These are phyloP conservation scores for Tulasnella sp. DNA, from an alignment of 768 basidiomycete genomes.

Conservation along the genomic window DNA sequence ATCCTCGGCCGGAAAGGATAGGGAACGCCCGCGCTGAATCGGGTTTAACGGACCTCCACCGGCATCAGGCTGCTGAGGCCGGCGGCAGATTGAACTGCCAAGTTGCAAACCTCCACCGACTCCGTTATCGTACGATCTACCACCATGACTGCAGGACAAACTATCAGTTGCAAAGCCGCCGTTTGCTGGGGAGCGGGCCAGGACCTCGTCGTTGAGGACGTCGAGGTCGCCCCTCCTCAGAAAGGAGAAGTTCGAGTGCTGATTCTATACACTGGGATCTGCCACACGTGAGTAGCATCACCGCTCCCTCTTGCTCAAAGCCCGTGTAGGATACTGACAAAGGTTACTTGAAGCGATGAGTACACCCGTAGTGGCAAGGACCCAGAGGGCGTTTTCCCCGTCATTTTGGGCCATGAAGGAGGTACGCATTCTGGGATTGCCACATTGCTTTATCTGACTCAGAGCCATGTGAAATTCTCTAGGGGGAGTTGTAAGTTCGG, in stretches of 20 bases:
- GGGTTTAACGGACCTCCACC: slow-evolving; percentile 11
- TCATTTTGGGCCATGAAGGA: slow-evolving; percentile 93
- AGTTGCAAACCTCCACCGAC: background rate
- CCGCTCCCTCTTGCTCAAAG: no score
- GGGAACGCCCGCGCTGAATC: background rate
- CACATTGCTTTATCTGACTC: background rate
- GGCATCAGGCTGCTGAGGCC: background rate
- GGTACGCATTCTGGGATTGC: slow-evolving; percentile 67
- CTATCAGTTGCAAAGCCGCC: slow-evolving; percentile 83
- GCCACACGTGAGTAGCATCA: slow-evolving; percentile 61
- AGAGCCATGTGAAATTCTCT: background rate
- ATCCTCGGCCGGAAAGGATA: slow-evolving; percentile 38
- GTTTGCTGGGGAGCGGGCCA: slow-evolving; percentile 94
- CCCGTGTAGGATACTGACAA: background rate
- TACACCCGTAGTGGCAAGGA: slow-evolving; percentile 96
- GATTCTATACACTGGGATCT: slow-evolving; percentile 92
- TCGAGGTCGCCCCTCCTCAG: slow-evolving; percentile 88
- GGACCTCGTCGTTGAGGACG: slow-evolving; percentile 79
- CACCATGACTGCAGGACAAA: slow-evolving; percentile 30
- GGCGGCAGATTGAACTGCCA: background rate
- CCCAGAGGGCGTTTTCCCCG: slow-evolving; percentile 90
- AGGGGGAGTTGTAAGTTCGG: background rate
- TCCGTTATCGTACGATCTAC: background rate
- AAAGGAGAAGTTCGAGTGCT: slow-evolving; percentile 90
- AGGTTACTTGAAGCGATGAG: slow-evolving; percentile 55